phyloP scores from a whole-genome alignment of 805 yeast genomes.

The Hanseniaspora meyeri region DNA sequence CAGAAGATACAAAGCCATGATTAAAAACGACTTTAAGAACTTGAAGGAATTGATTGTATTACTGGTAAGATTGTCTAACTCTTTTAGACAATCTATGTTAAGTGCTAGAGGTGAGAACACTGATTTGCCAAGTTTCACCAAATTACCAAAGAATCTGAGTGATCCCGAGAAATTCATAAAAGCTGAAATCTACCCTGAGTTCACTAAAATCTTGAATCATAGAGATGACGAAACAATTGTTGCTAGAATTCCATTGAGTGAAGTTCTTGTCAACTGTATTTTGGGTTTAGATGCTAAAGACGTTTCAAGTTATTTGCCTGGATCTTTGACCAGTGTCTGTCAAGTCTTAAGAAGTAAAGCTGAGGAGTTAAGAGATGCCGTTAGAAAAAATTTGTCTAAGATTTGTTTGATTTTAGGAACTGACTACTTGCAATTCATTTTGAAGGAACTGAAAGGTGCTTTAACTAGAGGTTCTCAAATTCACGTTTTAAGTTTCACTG shows the following conservation, averaged over 20 bases:
- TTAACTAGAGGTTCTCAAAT: conserved; percentile 82
- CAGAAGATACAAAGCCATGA: conserved; percentile 47
- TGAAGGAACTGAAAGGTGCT: conserved; percentile 68
- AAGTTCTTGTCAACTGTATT: conserved; percentile 60
- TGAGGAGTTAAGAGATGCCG: conserved; percentile 78
- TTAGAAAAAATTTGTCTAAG: conserved; percentile 60
- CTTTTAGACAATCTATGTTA: conserved; percentile 32
- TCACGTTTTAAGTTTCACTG: conserved; percentile 80
- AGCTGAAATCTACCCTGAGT: conserved; percentile 46
- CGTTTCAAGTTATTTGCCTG: conserved; percentile 56
- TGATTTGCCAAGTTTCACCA: conserved; percentile 20
- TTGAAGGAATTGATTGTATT: conserved; percentile 49
- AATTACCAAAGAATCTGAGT: conserved; percentile 28
- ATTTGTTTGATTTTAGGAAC: conserved; percentile 60
- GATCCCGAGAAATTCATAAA: conserved; percentile 39
- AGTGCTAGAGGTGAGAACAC: conserved; percentile 17
- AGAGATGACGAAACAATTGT: conserved; percentile 72
- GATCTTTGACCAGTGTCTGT: conserved; percentile 72
- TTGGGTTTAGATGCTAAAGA: conserved; percentile 47
- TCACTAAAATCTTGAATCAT: conserved; percentile 45
- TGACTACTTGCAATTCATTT: conserved; percentile 55
- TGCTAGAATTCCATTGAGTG: conserved; percentile 65
- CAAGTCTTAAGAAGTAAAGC: conserved; percentile 76
- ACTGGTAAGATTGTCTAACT: conserved; percentile 43
- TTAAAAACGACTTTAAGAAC: conserved; percentile 36